Evolutionary conservation across 495 filamentous ascomycete species (phyloP), one percentile per base, ranked within the genome.

Genomic region (Cetradonia linearis): DNA sequence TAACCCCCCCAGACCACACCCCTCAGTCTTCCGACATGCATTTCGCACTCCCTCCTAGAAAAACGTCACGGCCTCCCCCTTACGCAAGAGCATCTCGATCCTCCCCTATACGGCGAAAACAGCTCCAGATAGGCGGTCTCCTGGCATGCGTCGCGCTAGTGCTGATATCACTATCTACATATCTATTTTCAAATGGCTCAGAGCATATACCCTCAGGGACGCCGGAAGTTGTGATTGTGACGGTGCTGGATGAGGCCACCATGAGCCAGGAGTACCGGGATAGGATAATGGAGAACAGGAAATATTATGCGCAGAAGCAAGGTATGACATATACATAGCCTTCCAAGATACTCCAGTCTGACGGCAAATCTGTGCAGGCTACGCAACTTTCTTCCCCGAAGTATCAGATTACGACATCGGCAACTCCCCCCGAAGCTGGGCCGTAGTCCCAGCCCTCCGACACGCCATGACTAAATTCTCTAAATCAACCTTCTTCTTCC

Each of bases 31-130:
- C 16, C 1, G 57, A 8, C 23, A 96, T 97, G 92, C 92, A 97
- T 68, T 91, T 91, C 77, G 92, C 92, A 58, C 75, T 92, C 62
- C 91, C 91, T 59, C 84, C 89, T 60, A 85, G 90, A 67, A 93
- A 88, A 72, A 82, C 82, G 65, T 88, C 85, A 59, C 80, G 84
- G 65, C 80, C 86, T 56, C 83, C 85, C 56, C 78, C 78, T 7
- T 79, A 80, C 63, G 70, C 81, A 38, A 81, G 84, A 65, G 76
- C 83, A 36, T 77, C 83, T 23, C 77, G 81, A 59, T 73, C 86
- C 58, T 81, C 81, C 27, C 67, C 74, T 27, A 74, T 89, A 63
- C 82, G 87, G 62, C 78, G 83, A 55, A 83, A 80, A 65, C 82
- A 89, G 56, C 68, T 90, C 18, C 86, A 85, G 69, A 68, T 80